A percentile compares a stretch with the other conserved stretches of the same genome.
Evolutionary conservation across 164 flowering plant species (phyloP).

Genomic region (Magnolia sinica): DNA sequence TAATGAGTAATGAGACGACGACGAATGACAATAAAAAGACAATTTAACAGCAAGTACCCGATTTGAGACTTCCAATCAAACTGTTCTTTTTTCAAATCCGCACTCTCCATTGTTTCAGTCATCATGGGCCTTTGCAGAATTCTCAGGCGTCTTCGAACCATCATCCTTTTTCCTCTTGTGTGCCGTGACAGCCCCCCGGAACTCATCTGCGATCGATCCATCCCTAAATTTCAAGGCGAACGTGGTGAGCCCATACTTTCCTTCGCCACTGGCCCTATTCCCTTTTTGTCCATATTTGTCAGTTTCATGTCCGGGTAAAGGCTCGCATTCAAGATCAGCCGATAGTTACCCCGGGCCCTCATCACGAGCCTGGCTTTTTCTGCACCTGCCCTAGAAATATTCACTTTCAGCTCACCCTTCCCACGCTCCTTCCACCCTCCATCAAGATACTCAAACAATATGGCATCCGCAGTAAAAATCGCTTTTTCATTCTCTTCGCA

Average conservation of each 20-base stretch:
- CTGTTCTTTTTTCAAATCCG: neutral
- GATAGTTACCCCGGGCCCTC: slow-evolving; percentile 77
- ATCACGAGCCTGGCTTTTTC: slow-evolving; percentile 73
- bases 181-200: slow-evolving; percentile 45
- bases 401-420: slow-evolving; percentile 88
- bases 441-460: slow-evolving; percentile 67
- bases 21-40: neutral
- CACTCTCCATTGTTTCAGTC: slow-evolving; percentile 24
- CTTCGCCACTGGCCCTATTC: slow-evolving; percentile 66
- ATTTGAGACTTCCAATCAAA: neutral
- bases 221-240: slow-evolving; percentile 84
- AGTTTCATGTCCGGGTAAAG: slow-evolving; percentile 92
- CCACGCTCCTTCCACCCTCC: slow-evolving; percentile 97
- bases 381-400: slow-evolving; percentile 45
- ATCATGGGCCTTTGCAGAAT: slow-evolving; percentile 69
- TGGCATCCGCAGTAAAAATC: slow-evolving; percentile 75
- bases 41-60: neutral
- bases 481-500: slow-evolving; percentile 91
- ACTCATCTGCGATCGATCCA: slow-evolving; percentile 59
- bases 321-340: slow-evolving; percentile 78
- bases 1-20: neutral
- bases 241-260: slow-evolving; percentile 58
- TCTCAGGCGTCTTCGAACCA: slow-evolving; percentile 69
- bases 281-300: slow-evolving; percentile 82
- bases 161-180: slow-evolving; percentile 45